Evolutionary conservation across 2,329 filamentous ascomycete genomes (phyloP), one percentile per base, ranked within the genome.

Genomic region (Trichophaea hybrida): DNA sequence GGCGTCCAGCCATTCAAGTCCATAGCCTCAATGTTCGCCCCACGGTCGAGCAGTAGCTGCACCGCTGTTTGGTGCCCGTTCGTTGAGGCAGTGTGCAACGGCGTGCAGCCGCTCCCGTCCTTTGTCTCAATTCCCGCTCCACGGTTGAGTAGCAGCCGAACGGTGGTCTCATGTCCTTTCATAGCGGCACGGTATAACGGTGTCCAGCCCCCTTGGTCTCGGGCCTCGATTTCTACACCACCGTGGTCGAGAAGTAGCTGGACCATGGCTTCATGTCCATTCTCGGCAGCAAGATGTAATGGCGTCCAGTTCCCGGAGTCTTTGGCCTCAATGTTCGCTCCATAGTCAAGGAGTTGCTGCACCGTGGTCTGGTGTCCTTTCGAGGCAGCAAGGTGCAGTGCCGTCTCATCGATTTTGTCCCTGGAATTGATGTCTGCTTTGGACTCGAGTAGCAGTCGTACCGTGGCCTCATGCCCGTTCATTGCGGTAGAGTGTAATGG

Each of bases 131-230:
- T 64, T 4, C 65, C 58, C 10, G 69, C 69, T 1, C 63, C 64
- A 17, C 66, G 61, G 12, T 69, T 60, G 1, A 72, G 61, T 4
- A 72, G 58, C 13, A 71, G 57, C 13, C 64, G 59, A 10, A 69
- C 69, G 1, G 68, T 51, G 10, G 67, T 51, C 24, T 67, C 65
- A 31, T 70, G 69, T 15, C 68, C 68, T 15, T 65, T 70, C 2
- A 68, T 65, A n/a, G 69, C 70, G 4, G 71, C 71, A 2, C 64
- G 57, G 31, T 71, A 67, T 31, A 72, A 37, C 31, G 69, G 65
- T 8, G 70, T 71, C 34, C 61, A 57, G 46, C 61, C 62, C 2
- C 51, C 35, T 65, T 50, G 59, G 8, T 61, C 59, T 10, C 60
- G 44, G 31, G 57, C 59, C 17, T 58, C 56, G 10, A 59, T 53